Percentiles rank a stretch among this genome's conserved stretches.
phyloP scores from a whole-genome alignment of 1,284 basidiomycete genomes.

The Ganoderma sinense region DNA sequence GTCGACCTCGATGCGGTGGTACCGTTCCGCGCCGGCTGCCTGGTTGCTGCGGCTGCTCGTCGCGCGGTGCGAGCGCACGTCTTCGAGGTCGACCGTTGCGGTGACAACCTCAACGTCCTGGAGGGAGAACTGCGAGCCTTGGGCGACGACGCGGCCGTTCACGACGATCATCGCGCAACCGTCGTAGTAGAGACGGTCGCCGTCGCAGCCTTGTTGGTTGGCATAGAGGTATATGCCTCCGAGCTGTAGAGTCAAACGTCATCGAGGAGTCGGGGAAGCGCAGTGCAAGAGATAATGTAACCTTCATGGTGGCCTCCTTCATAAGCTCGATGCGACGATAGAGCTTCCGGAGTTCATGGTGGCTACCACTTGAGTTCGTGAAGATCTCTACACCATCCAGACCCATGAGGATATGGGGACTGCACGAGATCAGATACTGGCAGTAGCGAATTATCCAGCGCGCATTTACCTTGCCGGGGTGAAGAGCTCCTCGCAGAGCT shows the following conservation, averaged over 20 bases:
- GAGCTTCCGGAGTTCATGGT: conserved; percentile 96
- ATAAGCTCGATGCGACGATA: conserved; percentile 93
- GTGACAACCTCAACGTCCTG: conserved; percentile 95
- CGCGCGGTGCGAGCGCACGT: conserved; percentile 89
- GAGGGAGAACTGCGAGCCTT: conserved; percentile 96
- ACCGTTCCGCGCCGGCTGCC: conserved; percentile 77
- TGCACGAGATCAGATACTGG: conserved; percentile 39
- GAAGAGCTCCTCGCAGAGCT: conserved; percentile 97
- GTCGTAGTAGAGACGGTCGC: conserved; percentile 97
- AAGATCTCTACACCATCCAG: conserved; percentile 99
- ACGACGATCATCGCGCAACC: conserved; percentile 96
- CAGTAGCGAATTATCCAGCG: background rate
- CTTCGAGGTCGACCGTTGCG: conserved; percentile 95
- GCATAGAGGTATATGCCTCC: conserved; percentile 98
- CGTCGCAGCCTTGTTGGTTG: conserved; percentile 99
- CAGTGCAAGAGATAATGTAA: conserved; percentile 35
- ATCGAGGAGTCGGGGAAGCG: background rate
- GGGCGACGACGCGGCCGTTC: conserved; percentile 92
- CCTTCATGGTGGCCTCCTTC: conserved; percentile 96
- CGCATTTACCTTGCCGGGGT: conserved; percentile 86
- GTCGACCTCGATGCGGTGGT: conserved; percentile 81
- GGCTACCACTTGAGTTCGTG: conserved; percentile 96
- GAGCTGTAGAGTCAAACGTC: conserved; percentile 62
- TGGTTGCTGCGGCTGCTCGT: conserved; percentile 90
- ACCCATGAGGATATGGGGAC: conserved; percentile 97